Base-by-base conservation (phyloP, 768 basidiomycete species). In the Termitomyces eurrhizus region DNA sequence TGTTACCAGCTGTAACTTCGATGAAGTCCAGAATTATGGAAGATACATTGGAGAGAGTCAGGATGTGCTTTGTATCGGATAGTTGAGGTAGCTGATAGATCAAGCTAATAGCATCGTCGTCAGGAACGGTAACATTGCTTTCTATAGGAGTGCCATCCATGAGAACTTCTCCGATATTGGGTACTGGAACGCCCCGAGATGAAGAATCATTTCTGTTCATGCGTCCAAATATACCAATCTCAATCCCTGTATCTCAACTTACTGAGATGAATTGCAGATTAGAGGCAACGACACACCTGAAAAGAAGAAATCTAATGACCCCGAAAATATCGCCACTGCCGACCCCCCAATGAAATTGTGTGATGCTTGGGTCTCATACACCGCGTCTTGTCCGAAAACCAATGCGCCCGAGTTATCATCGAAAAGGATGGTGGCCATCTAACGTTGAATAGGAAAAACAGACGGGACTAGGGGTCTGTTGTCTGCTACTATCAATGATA, bases 401-500 rank as follows among this genome's bases (percentile, higher is more conserved):
- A 58, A 35, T 18, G 50, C 26, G 4, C 26, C 49, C 12, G 57
- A 13, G 7, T 33, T 58, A 32, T 52, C 49, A 35, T 58, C 50
- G 49, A 58, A 44, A 35, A 58, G 49, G 26, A 58, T 52, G 50
- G 57, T 58, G 5, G 57, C 41, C 57, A 58, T 58, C 39, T 39
- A 54, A n/a, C 18, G 24, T 12, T 29, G 11, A 21, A 53, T 41
- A 13, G 29, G 29, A 7, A 11, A 18, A 13, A n/a, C 29, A 44
- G 42, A 44, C 29, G 29, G 26, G 29, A 3, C 18, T 11, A 42
- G 11, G 12, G 13, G n/a, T 54, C 39, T 42, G 26, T 54, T 39
- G 26, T 12, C 11, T 29, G 52, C 39, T 29, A 32, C 53, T 39
- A 39, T 54, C 39, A 42, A 54, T 42, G 26, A 51, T 49, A 44